Evolutionary conservation across 305 asterid species (phyloP), one percentile per base, ranked within the genome.

Genomic region (Fraxinus floribunda): DNA sequence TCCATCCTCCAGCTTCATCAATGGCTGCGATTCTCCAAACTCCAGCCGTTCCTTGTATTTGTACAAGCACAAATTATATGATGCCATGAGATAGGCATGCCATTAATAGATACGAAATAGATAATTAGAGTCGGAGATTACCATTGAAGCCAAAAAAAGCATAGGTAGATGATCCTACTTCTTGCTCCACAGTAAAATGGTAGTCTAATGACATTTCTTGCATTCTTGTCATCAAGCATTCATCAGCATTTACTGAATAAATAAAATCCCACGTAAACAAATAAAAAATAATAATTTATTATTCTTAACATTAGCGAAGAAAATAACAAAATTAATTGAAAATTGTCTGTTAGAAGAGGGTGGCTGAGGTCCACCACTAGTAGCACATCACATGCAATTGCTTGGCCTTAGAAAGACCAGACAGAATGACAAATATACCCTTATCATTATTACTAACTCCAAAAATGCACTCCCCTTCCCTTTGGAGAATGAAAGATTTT

Each of bases 1-100:
- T 95, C 99, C 99, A 95, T 39, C 98, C 99, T 52, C 98, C 99
- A 0, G 99, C 99, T 90, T 94, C 98, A 4, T 94, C 92, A 22
- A 95, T 90, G 0, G 99, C 97, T 3, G 98, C 89, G 7, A 93
- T 82, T 88, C 99, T 90, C 99, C 99, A 94, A 38, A 95, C 96
- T 74, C 99, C 99, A 26, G 99, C 98, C 16, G 98, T 95, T 75
- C 98, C 98, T 90, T 80, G 78, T 78, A n/a, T 76, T 71, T 70
- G 35, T 36, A 32, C 13, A 36, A 64, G 71, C 16, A 68, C 64
- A 79, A 13, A 62, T 62, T 24, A 2, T 62, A 22, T 62, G 72
- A 62, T 20, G 13, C 11, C 70, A 9, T 4, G 3, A 75, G 34
- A 75, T 3, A 20, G 30, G 18, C 35, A 75, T 18, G 62, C 32